Evolutionary conservation across 2,329 filamentous ascomycete species (phyloP).

Genomic region (Tolypocladium pustulatum): DNA sequence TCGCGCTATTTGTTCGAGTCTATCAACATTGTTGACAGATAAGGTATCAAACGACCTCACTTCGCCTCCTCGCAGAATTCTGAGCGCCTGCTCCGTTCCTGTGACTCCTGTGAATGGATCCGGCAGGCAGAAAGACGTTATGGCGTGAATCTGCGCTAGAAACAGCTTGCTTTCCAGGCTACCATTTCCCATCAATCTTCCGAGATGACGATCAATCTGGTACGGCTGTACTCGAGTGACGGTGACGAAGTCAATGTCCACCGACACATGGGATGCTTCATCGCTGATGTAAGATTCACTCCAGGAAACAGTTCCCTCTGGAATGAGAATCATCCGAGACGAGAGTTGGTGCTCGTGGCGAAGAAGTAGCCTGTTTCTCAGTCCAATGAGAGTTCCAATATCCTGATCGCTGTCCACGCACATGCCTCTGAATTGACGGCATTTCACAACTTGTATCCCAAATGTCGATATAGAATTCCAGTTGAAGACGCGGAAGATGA

Average conservation of each 20-base stretch:
- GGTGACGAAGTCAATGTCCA: conserved; percentile 18
- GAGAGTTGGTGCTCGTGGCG: conserved; percentile 4
- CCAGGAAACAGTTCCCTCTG: conserved; percentile 14
- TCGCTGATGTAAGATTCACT: neutral
- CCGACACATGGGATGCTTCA: conserved; percentile 16
- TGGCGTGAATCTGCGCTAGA: conserved; percentile 38
- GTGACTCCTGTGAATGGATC: conserved; percentile 37
- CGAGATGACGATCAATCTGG: conserved; percentile 33
- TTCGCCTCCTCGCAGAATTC: conserved; percentile 34
- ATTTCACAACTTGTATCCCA: conserved; percentile 21
- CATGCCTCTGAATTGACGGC: conserved; percentile 40
- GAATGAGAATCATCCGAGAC: conserved; percentile 25
- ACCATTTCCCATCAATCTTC: conserved; percentile 37
- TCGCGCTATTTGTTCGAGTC: neutral
- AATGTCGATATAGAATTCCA: conserved; percentile 32
- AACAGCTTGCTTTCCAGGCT: conserved; percentile 39
- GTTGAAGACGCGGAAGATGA: conserved; percentile 33
- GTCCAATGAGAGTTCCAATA: conserved; percentile 36
- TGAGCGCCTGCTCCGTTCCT: conserved; percentile 41
- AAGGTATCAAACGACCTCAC: conserved; percentile 24
- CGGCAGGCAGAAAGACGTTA: conserved; percentile 38
- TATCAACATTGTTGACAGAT: neutral
- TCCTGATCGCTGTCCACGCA: conserved; percentile 33
- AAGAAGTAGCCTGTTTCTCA: conserved; percentile 39
- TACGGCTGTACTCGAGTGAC: conserved; percentile 26